Evolutionary conservation across 1,284 basidiomycete genomes (phyloP), one percentile per base, ranked within the genome.

Genomic region (Ganoderma lingzhi): DNA sequence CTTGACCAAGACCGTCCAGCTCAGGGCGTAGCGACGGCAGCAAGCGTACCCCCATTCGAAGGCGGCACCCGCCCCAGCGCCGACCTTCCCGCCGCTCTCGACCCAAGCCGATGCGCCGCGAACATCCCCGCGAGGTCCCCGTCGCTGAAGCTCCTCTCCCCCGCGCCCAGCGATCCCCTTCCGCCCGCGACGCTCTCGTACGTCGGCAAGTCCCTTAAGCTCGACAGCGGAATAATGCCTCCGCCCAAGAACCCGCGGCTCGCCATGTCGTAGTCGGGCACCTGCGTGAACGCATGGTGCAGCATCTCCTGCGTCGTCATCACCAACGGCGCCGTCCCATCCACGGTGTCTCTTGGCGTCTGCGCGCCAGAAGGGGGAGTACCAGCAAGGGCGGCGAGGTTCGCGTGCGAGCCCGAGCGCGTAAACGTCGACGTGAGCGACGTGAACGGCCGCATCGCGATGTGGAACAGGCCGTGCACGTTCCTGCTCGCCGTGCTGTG

Each of bases 231-330:
- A 8, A 93, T 91, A 15, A 97, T 91, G 6, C 95, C 95, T 0
- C 88, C 88, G 41, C 95, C 96, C 42, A 96, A 84, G 81, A 96
- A 96, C 8, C 94, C 96, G 51, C 72, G 66, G 62, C 66, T 68
- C 66, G 95, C 94, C 60, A 94, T 87, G 17, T 87, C 87, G 79
- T 98, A 98, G 76, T 92, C 88, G 1, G 96, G 96, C 28, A 97
- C 95, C 78, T 92, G 87, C 59, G 89, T 88, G 71, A 91, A 87
- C 66, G 88, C 86, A 23, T 88, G 85, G 73, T 87, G 87, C 67
- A 90, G 82, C 71, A 88, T 72, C 74, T 81, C 78, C 48, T 81
- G 80, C 32, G 80, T 81, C 66, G 81, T 76, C 67, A 79, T 78
- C 53, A 80, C 72, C 23, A 78, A 78, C 64, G 74, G 71, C 55